Evolutionary conservation across 345 rosid species (phyloP).

Genomic region (Kernera saxatilis): DNA sequence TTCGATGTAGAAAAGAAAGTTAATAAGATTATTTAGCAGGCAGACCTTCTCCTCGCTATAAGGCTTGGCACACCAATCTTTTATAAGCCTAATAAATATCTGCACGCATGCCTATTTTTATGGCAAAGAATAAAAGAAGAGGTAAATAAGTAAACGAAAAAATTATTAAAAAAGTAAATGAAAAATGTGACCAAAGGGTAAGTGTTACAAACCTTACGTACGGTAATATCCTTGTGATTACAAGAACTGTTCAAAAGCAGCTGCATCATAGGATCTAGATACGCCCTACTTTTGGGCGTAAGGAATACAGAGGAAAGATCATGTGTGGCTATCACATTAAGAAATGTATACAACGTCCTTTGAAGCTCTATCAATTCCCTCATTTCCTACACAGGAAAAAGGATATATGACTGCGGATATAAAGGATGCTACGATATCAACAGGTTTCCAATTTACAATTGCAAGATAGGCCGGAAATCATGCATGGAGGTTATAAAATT

Average conservation of each 20-base stretch:
- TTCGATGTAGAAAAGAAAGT: background rate
- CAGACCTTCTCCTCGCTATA: conserved; percentile 62
- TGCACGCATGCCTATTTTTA: conserved; percentile 74
- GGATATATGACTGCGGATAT: background rate
- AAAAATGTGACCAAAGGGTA: conserved; percentile 19
- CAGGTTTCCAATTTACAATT: background rate
- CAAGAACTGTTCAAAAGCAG: conserved; percentile 65
- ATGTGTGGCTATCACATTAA: conserved; percentile 78
- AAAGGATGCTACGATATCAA: background rate
- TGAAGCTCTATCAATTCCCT: conserved; percentile 91
- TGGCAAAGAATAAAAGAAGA: conserved; percentile 1
- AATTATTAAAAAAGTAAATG: background rate
- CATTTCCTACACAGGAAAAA: conserved; percentile 51
- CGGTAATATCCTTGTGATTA: conserved; percentile 63
- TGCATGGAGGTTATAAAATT: background rate
- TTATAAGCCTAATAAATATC: conserved; percentile 76
- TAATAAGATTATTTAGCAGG: background rate
- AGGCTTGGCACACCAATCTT: conserved; percentile 79
- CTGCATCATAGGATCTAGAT: conserved; percentile 59
- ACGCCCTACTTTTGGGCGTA: conserved; percentile 51
- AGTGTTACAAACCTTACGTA: conserved; percentile 63
- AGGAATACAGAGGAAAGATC: conserved; percentile 80
- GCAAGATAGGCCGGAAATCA: conserved; percentile 2
- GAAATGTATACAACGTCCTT: conserved; percentile 73
- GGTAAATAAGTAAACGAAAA: background rate